Base-by-base conservation (phyloP, 176 grass and related monocot species). In the Oryza nivara region DNA sequence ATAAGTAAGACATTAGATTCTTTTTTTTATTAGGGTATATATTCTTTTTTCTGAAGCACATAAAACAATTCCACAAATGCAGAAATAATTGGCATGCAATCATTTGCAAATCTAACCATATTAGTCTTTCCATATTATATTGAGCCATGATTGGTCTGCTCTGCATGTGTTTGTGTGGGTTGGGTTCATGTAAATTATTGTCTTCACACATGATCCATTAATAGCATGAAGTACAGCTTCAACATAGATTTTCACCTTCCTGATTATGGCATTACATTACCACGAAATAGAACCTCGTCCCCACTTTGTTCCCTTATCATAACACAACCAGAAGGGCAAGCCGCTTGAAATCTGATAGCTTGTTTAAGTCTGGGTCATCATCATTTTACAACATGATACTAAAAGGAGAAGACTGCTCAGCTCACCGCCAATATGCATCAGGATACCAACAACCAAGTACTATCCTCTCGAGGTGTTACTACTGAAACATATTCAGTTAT, bases 301-400 rank as follows among this genome's bases (percentile, higher is more conserved):
- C 68, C 74, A 65, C 61, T 79, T 25, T 68, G 61, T 74, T 79
- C 28, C 61, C 49, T 38, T 38, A 38, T 38, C 36, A 38, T 38
- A 38, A 38, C 36, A 86, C 12, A 65, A 75, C 14, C 4, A 78
- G 26, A 78, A 90, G 64, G 67, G 48, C 60, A 79, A 40, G 4
- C 73, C 25, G 60, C 23, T 8, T 90, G 73, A 79, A 83, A 90
- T 45, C 46, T 74, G 72, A 58, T 74, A 38, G 10, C 63, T 69
- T 75, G 28, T 74, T 26, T 52, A 41, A 32, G 28, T 51, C 64
- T 43, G 9, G 40, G 26, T 12, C 23, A 19, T 44, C 26, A 52
- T 65, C 49, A 80, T 41, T 65, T 65, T 74, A 67, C 87, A 80
- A 69, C 28, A 75, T 11, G 11, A 70, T 70, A 60, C 60, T 80